Percentiles rank a stretch among this genome's conserved stretches.
Evolutionary conservation across 345 rosid species (phyloP).

Genomic region (Abelmoschus esculentus): DNA sequence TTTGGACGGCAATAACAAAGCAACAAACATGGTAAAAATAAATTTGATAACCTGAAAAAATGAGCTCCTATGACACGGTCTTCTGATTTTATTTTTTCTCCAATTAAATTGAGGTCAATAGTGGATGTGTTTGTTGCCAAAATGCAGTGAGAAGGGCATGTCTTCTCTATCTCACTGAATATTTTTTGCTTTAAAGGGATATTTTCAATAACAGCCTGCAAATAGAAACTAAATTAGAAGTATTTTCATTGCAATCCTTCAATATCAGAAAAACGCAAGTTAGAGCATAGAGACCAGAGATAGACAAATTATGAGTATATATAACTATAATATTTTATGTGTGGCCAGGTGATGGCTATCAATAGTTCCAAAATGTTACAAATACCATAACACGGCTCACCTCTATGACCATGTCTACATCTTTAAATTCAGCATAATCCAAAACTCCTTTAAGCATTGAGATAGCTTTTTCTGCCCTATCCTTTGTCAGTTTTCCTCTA

Average conservation of each 20-base stretch:
- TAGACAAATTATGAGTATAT: conserved; percentile 1
- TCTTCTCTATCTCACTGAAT: conserved; percentile 75
- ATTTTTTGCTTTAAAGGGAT: conserved; percentile 78
- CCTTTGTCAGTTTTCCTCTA: conserved; percentile 58
- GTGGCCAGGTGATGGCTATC: background rate
- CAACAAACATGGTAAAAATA: background rate
- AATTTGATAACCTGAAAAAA: conserved; percentile 70
- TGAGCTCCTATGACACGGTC: conserved; percentile 92
- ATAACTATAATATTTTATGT: background rate
- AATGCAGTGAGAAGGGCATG: conserved; percentile 78
- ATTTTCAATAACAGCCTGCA: conserved; percentile 89
- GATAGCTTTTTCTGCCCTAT: conserved; percentile 64
- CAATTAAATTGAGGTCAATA: conserved; percentile 65
- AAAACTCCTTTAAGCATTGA: conserved; percentile 72
- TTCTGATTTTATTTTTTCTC: conserved; percentile 66
- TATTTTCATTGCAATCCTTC: conserved; percentile 6
- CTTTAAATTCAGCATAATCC: conserved; percentile 74
- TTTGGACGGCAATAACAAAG: background rate
- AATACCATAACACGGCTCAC: conserved; percentile 24
- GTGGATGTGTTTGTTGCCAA: conserved; percentile 92
- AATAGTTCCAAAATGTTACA: background rate
- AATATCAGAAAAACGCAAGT: background rate
- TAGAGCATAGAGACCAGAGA: background rate
- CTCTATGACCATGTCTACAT: conserved; percentile 97
- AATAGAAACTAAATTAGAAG: conserved; percentile 11